These are phyloP conservation scores for Saccharomycopsis selenospora DNA, from an alignment of 805 yeast genomes.

Conservation along the genomic window DNA sequence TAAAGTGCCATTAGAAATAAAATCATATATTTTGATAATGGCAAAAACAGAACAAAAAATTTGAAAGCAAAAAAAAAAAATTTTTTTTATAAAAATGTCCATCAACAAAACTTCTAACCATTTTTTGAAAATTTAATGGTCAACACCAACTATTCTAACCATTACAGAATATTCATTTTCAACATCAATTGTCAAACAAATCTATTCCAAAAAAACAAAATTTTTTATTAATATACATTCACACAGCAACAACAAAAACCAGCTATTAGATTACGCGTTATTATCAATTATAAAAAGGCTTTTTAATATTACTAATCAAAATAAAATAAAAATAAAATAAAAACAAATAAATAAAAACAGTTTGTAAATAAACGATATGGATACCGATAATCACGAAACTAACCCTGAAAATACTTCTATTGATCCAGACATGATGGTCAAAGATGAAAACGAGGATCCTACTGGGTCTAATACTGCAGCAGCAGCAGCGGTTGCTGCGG, in stretches of 20 bases:
- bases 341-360: background rate
- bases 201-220: background rate
- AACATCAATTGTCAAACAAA: background rate
- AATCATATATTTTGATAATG: too few species aligned
- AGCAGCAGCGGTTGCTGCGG: conserved; percentile 25
- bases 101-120: conserved; percentile 8
- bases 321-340: too few species aligned
- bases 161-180: conserved; percentile 2
- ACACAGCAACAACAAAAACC: background rate
- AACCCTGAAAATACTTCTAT: conserved; percentile 10
- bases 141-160: conserved; percentile 8
- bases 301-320: background rate
- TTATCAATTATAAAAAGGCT: background rate
- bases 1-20: too few species aligned
- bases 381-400: conserved; percentile 8
- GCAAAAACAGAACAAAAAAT: too few species aligned
- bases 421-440: conserved; percentile 18
- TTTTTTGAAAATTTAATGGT: background rate
- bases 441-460: conserved; percentile 1
- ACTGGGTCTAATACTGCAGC: conserved; percentile 18
- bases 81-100: too few species aligned
- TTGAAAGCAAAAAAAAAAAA: too few species aligned
- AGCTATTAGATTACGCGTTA: background rate
- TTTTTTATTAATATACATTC: background rate
- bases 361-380: conserved; percentile 1